Conservation (phyloP, 164 flowering plant species). For the Protea cynaroides region DNA sequence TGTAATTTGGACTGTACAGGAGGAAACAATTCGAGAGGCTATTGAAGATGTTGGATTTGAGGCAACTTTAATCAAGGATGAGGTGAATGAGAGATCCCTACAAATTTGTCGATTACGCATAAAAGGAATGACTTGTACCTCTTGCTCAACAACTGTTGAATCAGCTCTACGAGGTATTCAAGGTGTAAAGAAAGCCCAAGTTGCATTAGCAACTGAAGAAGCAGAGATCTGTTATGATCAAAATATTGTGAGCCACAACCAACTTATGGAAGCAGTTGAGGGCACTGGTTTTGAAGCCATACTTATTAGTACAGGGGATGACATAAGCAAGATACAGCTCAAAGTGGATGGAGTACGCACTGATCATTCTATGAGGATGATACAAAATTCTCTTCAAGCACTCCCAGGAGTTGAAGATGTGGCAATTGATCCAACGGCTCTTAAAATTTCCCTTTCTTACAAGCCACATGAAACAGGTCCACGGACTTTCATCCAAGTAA, state of each 20-base stretch:
- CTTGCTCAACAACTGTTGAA: constrained; percentile 69
- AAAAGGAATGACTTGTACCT: constrained; percentile 83
- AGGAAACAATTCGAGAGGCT: constrained; percentile 62
- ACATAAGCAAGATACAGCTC: constrained; percentile 49
- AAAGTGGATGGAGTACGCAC: constrained; percentile 53
- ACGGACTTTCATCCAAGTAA: constrained; percentile 53
- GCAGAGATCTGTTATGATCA: constrained; percentile 70
- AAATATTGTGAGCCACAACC: constrained; percentile 26
- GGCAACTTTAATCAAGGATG: constrained; percentile 50
- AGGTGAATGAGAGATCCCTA: constrained; percentile 23
- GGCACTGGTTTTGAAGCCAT: constrained; percentile 72
- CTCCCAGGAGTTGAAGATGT: constrained; percentile 59
- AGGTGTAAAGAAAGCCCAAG: constrained; percentile 65
- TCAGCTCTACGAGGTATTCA: constrained; percentile 36
- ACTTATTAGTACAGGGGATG: constrained; percentile 60
- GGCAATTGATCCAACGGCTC: constrained; percentile 27
- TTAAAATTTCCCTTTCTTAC: constrained; percentile 56
- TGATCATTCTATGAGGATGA: constrained; percentile 30
- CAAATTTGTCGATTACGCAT: constrained; percentile 56
- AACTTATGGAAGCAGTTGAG: constrained; percentile 46
- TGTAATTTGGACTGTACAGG: constrained; percentile 29
- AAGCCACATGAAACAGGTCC: constrained; percentile 73
- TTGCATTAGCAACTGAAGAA: constrained; percentile 78
- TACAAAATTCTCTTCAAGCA: constrained; percentile 56
- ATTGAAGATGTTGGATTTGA: constrained; percentile 78